Evolutionary conservation across 2,329 filamentous ascomycete genomes (phyloP).

Genomic region (Neobulgaria alba): DNA sequence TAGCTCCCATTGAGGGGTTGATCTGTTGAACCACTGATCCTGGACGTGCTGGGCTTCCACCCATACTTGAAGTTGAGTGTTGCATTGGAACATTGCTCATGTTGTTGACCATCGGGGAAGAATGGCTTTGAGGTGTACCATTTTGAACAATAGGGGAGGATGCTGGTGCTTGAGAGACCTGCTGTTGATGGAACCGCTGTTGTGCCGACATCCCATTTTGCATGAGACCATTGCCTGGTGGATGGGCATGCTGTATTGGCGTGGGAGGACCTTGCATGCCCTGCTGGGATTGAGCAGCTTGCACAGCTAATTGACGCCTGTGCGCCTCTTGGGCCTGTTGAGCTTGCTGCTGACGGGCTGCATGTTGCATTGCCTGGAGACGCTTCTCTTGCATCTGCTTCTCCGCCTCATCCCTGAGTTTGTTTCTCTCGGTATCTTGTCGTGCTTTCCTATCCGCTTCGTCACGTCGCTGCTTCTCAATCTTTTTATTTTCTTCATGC

Average conservation of each 20-base stretch:
- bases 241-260: constrained; percentile 37
- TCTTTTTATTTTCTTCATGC: constrained; percentile 67
- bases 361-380: constrained; percentile 24
- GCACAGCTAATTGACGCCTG: constrained; percentile 9
- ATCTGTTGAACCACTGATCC: constrained; percentile 54
- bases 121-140: constrained; percentile 55
- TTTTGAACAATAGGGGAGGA: constrained; percentile 61
- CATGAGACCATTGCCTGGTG: constrained; percentile 35
- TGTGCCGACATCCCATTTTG: constrained; percentile 31
- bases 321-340: constrained; percentile 31
- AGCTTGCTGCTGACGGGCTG: constrained; percentile 18
- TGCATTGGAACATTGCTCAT: constrained; percentile 47
- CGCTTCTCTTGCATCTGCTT: constrained; percentile 29
- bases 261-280: constrained; percentile 30
- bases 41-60: constrained; percentile 57
- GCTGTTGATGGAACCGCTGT: constrained; percentile 34
- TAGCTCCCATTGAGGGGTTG: constrained; percentile 45
- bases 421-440: constrained; percentile 39
- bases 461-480: constrained; percentile 61
- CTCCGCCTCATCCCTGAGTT: constrained; percentile 26
- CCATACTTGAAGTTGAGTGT: constrained; percentile 57
- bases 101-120: constrained; percentile 53
- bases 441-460: constrained; percentile 39
- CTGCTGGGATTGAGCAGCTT: constrained; percentile 26
- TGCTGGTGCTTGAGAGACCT: constrained; percentile 51